Percentiles rank a stretch among this genome's conserved stretches.
These are phyloP conservation scores for Vitis rupestris DNA, from an alignment of 164 flowering plant genomes.

Conservation along the genomic window DNA sequence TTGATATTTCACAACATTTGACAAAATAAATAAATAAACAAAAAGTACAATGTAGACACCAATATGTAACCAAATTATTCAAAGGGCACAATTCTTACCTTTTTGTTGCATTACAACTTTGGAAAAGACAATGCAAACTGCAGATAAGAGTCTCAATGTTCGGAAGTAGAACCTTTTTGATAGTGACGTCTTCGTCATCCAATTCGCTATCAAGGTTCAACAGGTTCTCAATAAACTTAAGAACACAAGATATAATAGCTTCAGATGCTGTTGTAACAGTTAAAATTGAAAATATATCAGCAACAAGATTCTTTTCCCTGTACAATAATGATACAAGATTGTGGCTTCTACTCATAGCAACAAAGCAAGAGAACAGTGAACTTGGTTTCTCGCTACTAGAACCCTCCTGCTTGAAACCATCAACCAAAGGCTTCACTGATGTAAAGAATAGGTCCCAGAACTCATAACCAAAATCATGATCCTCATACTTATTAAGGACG, in stretches of 20 bases:
- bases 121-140: constrained; percentile 62
- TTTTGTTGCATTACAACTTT: constrained; percentile 29
- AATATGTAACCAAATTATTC: background rate
- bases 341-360: constrained; percentile 81
- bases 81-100: constrained; percentile 43
- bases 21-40: too few relatives aligned
- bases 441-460: constrained; percentile 84
- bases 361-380: constrained; percentile 83
- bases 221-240: constrained; percentile 76
- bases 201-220: constrained; percentile 56
- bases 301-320: constrained; percentile 58
- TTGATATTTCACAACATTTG: background rate
- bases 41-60: background rate
- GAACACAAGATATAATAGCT: constrained; percentile 56
- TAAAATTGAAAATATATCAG: constrained; percentile 79
- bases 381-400: constrained; percentile 91
- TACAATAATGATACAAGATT: constrained; percentile 57
- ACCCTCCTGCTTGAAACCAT: constrained; percentile 78
- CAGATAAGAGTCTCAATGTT: constrained; percentile 56
- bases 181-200: constrained; percentile 32
- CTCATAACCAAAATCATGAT: constrained; percentile 56
- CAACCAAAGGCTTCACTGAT: constrained; percentile 65
- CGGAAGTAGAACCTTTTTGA: constrained; percentile 41
- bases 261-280: constrained; percentile 62
- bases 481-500: constrained; percentile 68